These are phyloP conservation scores for Colletotrichum euphorbiae DNA, from an alignment of 2,329 filamentous ascomycete species.

Conservation along the genomic window DNA sequence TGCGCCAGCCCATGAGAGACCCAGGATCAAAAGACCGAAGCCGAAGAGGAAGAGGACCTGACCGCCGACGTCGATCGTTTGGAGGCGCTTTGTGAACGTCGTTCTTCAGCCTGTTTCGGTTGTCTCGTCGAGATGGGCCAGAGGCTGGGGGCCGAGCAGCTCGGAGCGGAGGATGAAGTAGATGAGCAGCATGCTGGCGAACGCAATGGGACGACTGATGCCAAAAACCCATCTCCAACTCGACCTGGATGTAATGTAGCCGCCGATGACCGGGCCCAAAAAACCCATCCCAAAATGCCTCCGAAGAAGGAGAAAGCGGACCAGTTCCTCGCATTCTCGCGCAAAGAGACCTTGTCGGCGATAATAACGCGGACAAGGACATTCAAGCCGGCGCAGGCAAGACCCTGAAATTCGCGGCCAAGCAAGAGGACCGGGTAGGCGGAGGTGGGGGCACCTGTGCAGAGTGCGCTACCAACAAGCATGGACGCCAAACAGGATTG, in stretches of 20 bases:
- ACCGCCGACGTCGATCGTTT: slow-evolving; percentile 67
- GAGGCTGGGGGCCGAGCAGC: slow-evolving; percentile 64
- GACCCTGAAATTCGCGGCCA: slow-evolving; percentile 72
- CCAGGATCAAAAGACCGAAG: slow-evolving; percentile 65
- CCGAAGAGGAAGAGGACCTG: slow-evolving; percentile 67
- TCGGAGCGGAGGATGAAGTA: slow-evolving; percentile 69
- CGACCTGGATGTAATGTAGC: slow-evolving; percentile 60
- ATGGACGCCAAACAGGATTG: slow-evolving; percentile 71
- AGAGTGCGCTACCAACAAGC: slow-evolving; percentile 71
- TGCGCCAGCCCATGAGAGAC: slow-evolving; percentile 66
- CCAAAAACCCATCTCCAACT: slow-evolving; percentile 77
- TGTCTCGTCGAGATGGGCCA: slow-evolving; percentile 58
- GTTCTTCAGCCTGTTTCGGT: slow-evolving; percentile 47
- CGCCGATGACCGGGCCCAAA: slow-evolving; percentile 73
- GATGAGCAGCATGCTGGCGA: slow-evolving; percentile 63
- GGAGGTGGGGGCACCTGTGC: slow-evolving; percentile 64
- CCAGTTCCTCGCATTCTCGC: slow-evolving; percentile 72
- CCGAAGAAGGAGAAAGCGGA: slow-evolving; percentile 70
- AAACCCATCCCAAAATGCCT: slow-evolving; percentile 65
- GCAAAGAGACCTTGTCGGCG: slow-evolving; percentile 71
- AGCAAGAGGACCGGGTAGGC: slow-evolving; percentile 71
- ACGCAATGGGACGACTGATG: slow-evolving; percentile 68
- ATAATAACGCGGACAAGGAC: slow-evolving; percentile 72
- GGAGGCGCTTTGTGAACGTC: slow-evolving; percentile 58
- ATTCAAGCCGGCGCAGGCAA: slow-evolving; percentile 70